phyloP scores from a whole-genome alignment of 345 rosid species.

The Brassica napus region Da-Ae NC_063444.1:50300001-50300500 shows the following conservation, averaged over 20 bases:
- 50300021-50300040: not conserved
- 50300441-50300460: constrained; percentile 28
- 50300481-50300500: constrained; percentile 11
- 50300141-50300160: not conserved
- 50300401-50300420: constrained; percentile 15
- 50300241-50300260: not conserved
- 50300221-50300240: not conserved
- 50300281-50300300: not conserved
- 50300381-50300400: constrained; percentile 1
- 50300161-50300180: not conserved
- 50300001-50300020: not conserved
- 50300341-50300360: constrained; percentile 13
- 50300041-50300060: not conserved
- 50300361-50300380: constrained; percentile 23
- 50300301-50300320: not conserved
- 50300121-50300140: not conserved
- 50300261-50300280: not conserved
- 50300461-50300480: constrained; percentile 25
- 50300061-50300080: not conserved
- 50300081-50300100: not conserved
- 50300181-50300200: not conserved
- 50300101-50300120: not conserved
- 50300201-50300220: not conserved
- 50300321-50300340: not conserved
- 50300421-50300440: constrained; percentile 25